Evolutionary conservation across 768 basidiomycete species (phyloP).

Genomic region (Mycena olivaceomarginata): DNA sequence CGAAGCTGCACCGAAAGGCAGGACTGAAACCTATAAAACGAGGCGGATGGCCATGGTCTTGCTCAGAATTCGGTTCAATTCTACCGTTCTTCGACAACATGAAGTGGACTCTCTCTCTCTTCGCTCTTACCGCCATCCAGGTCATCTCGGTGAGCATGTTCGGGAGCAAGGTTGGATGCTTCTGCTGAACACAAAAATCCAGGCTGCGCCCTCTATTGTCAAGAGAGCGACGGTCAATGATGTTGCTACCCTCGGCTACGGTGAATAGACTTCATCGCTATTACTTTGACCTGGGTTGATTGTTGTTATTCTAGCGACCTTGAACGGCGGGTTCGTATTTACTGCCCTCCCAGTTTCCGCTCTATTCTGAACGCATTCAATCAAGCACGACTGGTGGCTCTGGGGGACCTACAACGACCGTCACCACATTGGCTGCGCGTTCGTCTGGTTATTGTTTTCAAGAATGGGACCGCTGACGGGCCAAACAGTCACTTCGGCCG

Average conservation of each 20-base stretch:
- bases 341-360: slow-evolving; percentile 2
- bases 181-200: slow-evolving; percentile 16
- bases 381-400: slow-evolving; percentile 65
- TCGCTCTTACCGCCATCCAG: slow-evolving; percentile 56
- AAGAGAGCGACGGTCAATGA: slow-evolving; percentile 59
- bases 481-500: slow-evolving; percentile 58
- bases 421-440: slow-evolving; percentile 61
- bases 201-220: slow-evolving; percentile 43
- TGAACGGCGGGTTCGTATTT: slow-evolving; percentile 47
- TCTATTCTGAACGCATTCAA: slow-evolving; percentile 12
- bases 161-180: not conserved
- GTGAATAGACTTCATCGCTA: slow-evolving; percentile 43
- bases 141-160: slow-evolving; percentile 49
- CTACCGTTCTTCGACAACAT: slow-evolving; percentile 45
- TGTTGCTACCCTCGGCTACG: slow-evolving; percentile 41
- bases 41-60: slow-evolving; percentile 19
- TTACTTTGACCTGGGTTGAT: not conserved
- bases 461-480: not conserved
- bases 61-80: slow-evolving; percentile 22
- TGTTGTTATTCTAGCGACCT: slow-evolving; percentile 27
- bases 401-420: slow-evolving; percentile 65
- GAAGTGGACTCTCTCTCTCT: slow-evolving; percentile 57
- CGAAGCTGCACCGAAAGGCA: slow-evolving; percentile 30
- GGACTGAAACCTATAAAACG: slow-evolving; percentile 13
- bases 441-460: slow-evolving; percentile 5